These are phyloP conservation scores for Solanum etuberosum DNA, from an alignment of 257 asterid genomes.

Conservation along the genomic window DNA sequence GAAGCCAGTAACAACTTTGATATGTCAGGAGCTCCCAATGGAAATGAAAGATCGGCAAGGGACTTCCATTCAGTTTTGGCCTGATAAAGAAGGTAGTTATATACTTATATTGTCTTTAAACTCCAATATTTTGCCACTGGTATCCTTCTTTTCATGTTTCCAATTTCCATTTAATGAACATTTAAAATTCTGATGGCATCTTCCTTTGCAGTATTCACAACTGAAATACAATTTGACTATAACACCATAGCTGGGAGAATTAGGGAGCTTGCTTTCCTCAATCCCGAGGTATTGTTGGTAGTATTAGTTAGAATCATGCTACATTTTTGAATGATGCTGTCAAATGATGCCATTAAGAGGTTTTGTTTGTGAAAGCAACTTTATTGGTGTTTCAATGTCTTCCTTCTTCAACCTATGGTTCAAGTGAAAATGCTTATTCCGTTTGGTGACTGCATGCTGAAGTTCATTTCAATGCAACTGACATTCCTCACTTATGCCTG, in stretches of 20 bases:
- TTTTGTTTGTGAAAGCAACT: not conserved
- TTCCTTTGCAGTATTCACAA: slow-evolving; percentile 63
- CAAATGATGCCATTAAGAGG: not conserved
- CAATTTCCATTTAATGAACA: not conserved
- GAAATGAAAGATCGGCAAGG: slow-evolving; percentile 48
- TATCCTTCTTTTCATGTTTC: not conserved
- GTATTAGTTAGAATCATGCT: not conserved
- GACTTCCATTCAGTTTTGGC: slow-evolving; percentile 83
- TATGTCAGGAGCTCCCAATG: slow-evolving; percentile 51
- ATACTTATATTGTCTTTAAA: not conserved
- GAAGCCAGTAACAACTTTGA: slow-evolving; percentile 55
- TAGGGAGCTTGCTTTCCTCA: slow-evolving; percentile 97
- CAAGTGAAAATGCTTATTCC: not conserved
- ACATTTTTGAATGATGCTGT: not conserved
- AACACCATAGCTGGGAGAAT: slow-evolving; percentile 83
- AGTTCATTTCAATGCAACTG: not conserved
- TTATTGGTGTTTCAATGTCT: not conserved
- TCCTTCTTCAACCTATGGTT: not conserved
- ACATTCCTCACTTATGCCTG: not conserved
- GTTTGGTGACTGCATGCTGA: not conserved
- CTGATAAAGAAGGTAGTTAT: slow-evolving; percentile 76
- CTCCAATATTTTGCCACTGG: not conserved
- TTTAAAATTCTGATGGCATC: not conserved
- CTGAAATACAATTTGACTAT: slow-evolving; percentile 71
- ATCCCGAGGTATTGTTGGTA: slow-evolving; percentile 62